Percentiles rank a stretch among this genome's conserved stretches.
phyloP scores from a whole-genome alignment of 257 asterid genomes.

The Striga asiatica region DNA sequence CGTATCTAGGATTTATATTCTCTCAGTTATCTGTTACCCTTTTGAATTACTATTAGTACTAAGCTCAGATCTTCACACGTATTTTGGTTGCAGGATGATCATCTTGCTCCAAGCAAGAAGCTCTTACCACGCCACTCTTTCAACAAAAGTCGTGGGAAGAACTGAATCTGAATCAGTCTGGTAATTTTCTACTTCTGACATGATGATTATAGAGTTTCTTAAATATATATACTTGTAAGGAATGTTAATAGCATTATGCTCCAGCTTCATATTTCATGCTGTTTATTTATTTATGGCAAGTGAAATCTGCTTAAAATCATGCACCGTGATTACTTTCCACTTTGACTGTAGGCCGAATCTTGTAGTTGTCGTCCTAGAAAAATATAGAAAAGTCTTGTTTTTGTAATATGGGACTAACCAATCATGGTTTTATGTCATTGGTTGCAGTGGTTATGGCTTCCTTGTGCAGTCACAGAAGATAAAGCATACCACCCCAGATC shows the following conservation, averaged over 20 bases:
- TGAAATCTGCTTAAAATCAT: neutral
- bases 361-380: neutral
- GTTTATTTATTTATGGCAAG: neutral
- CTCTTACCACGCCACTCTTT: constrained; percentile 71
- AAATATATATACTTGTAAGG: neutral
- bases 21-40: neutral
- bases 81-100: constrained; percentile 67
- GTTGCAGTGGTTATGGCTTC: constrained; percentile 19
- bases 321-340: neutral
- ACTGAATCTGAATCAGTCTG: constrained; percentile 28
- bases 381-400: neutral
- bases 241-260: neutral
- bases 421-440: neutral
- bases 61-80: constrained; percentile 15
- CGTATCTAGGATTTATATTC: neutral
- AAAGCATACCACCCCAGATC: constrained; percentile 4
- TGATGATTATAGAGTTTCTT: neutral
- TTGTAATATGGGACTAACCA: constrained; percentile 2
- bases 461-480: neutral
- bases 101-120: constrained; percentile 49
- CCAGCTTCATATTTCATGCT: neutral
- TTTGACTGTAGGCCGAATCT: neutral
- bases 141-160: constrained; percentile 63
- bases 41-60: neutral
- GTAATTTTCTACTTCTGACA: constrained; percentile 24